Evolutionary conservation across 2,329 filamentous ascomycete species (phyloP).

Genomic region (Monilinia polystroma): DNA sequence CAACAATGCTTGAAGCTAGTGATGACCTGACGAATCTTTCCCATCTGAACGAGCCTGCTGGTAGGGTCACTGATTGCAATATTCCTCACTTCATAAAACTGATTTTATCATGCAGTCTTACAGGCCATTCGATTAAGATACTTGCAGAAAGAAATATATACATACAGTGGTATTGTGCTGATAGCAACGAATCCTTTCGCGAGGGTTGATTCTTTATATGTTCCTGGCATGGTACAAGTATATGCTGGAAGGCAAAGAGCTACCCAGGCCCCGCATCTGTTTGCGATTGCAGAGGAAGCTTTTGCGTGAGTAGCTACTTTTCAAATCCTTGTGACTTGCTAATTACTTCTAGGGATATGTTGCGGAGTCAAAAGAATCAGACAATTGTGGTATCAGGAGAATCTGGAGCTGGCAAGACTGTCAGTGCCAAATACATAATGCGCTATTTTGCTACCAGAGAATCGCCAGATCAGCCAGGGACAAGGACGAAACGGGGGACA

Average conservation of each 20-base stretch:
- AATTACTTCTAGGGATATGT: slow-evolving; percentile 75
- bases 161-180: slow-evolving; percentile 96
- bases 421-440: slow-evolving; percentile 99
- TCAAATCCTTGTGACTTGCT: slow-evolving; percentile 38
- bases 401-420: slow-evolving; percentile 97
- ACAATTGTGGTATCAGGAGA: slow-evolving; percentile 99
- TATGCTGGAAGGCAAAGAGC: slow-evolving; percentile 96
- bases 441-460: slow-evolving; percentile 98
- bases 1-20: slow-evolving; percentile 95
- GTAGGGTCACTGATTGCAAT: slow-evolving; percentile 52
- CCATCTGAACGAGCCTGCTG: slow-evolving; percentile 96
- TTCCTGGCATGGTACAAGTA: slow-evolving; percentile 99
- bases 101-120: slow-evolving; percentile 60
- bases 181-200: slow-evolving; percentile 99
- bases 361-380: slow-evolving; percentile 93
- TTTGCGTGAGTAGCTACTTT: slow-evolving; percentile 69
- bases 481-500: slow-evolving; percentile 70
- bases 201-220: slow-evolving; percentile 94
- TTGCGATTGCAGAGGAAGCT: slow-evolving; percentile 97
- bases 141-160: slow-evolving; percentile 98
- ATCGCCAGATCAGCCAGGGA: slow-evolving; percentile 81
- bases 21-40: slow-evolving; percentile 97
- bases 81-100: slow-evolving; percentile 21
- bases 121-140: slow-evolving; percentile 98
- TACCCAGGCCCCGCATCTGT: slow-evolving; percentile 95